Evolutionary conservation across 1,284 basidiomycete genomes (phyloP).

Genomic region (Porogramme epimiltina): DNA sequence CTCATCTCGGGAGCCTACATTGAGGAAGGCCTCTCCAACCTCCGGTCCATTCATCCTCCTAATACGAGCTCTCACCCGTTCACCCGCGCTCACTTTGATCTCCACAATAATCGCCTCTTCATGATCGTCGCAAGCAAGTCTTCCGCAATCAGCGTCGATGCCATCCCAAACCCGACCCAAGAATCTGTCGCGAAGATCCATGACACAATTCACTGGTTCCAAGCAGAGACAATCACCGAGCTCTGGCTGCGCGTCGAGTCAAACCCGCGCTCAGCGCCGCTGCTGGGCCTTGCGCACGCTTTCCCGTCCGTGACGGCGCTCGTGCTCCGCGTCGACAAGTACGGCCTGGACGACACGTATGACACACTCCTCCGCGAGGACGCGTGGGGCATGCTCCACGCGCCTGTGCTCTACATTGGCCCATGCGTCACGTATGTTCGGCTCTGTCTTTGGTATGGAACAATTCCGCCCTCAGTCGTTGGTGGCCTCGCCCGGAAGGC

Average conservation of each 20-base stretch:
- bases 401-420: background rate
- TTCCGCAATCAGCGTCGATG: background rate
- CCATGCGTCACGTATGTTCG: background rate
- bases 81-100: background rate
- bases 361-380: background rate
- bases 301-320: background rate
- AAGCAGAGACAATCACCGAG: background rate
- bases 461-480: background rate
- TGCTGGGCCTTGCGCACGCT: background rate
- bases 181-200: background rate
- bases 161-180: background rate
- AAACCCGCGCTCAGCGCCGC: background rate
- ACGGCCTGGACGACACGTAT: background rate
- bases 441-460: background rate
- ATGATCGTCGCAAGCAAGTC: background rate
- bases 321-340: background rate
- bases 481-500: background rate
- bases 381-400: background rate
- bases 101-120: background rate
- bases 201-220: background rate
- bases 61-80: background rate
- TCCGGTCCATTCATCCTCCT: background rate
- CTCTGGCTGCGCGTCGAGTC: background rate
- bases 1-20: background rate
- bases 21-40: background rate